phyloP scores from a whole-genome alignment of 805 yeast species.

The Metschnikowia matae region DNA sequence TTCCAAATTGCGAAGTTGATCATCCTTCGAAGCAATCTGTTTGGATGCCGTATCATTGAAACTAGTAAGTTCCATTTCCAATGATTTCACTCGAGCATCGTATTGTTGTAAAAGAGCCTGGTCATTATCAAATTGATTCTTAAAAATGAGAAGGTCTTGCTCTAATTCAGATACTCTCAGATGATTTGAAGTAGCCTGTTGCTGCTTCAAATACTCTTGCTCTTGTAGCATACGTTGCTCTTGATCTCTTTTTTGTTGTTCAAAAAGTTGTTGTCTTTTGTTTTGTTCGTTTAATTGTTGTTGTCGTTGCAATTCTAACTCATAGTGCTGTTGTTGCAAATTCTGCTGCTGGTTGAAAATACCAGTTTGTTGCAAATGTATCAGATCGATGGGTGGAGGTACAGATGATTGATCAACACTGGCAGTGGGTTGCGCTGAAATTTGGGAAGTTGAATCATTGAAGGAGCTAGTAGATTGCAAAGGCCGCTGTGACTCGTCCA shows the following conservation, averaged over 20 bases:
- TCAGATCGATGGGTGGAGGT: slow-evolving; percentile 34
- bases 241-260: slow-evolving; percentile 69
- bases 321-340: slow-evolving; percentile 57
- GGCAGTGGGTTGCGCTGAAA: slow-evolving; percentile 45
- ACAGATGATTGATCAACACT: slow-evolving; percentile 29
- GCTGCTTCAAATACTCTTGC: slow-evolving; percentile 63
- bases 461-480: slow-evolving; percentile 26
- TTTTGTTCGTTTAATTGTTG: slow-evolving; percentile 64
- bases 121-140: slow-evolving; percentile 81
- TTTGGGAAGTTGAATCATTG: slow-evolving; percentile 27
- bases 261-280: slow-evolving; percentile 70
- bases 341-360: slow-evolving; percentile 48
- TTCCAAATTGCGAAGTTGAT: slow-evolving; percentile 59
- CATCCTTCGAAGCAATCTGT: slow-evolving; percentile 74
- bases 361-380: slow-evolving; percentile 53
- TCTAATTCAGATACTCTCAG: slow-evolving; percentile 78
- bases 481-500: slow-evolving; percentile 38
- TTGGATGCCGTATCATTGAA: slow-evolving; percentile 63
- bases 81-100: slow-evolving; percentile 75
- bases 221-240: slow-evolving; percentile 65
- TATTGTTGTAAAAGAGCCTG: slow-evolving; percentile 82
- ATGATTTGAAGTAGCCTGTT: slow-evolving; percentile 68
- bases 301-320: slow-evolving; percentile 59
- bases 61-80: slow-evolving; percentile 67
- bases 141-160: slow-evolving; percentile 68